Evolutionary conservation across 441 rosid species (phyloP).

Genomic region (Caryocar brasiliense): DNA sequence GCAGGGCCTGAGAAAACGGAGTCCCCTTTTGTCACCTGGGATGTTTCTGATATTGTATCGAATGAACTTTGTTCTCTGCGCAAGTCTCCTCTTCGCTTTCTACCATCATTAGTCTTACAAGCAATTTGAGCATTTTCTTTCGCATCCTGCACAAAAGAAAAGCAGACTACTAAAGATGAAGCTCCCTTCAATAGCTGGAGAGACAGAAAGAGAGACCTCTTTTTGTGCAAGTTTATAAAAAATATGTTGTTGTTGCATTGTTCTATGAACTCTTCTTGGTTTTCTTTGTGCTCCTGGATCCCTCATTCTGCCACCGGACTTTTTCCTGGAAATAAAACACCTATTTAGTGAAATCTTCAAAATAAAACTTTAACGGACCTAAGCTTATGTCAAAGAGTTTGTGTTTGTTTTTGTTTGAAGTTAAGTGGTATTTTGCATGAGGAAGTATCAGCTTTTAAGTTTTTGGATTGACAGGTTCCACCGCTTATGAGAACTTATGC

Average conservation of each 20-base stretch:
- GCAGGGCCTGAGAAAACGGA: slow-evolving; percentile 37
- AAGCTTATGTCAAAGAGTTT: no score
- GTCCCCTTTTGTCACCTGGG: slow-evolving; percentile 27
- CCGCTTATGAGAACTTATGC: no score
- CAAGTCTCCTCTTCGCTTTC: slow-evolving; percentile 20
- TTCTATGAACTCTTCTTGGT: slow-evolving; percentile 30
- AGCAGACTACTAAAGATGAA: slow-evolving; percentile 2
- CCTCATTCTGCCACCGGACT: slow-evolving; percentile 30
- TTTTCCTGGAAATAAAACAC: slow-evolving; percentile 45
- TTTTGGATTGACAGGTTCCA: no score
- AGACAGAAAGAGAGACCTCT: slow-evolving; percentile 30
- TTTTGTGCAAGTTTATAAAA: slow-evolving; percentile 22
- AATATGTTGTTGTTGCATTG: slow-evolving; percentile 28
- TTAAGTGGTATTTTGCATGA: no score
- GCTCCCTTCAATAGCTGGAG: neutral
- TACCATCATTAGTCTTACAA: slow-evolving; percentile 6
- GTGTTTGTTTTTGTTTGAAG: no score
- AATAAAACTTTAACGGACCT: neutral
- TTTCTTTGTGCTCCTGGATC: slow-evolving; percentile 41
- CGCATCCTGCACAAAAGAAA: slow-evolving; percentile 23
- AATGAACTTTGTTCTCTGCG: slow-evolving; percentile 17
- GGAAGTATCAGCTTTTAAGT: no score
- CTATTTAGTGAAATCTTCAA: neutral
- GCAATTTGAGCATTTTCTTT: slow-evolving; percentile 9
- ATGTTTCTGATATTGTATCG: slow-evolving; percentile 36